Evolutionary conservation across 805 yeast genomes (phyloP).

Genomic region (Hanseniaspora jakobsenii): DNA sequence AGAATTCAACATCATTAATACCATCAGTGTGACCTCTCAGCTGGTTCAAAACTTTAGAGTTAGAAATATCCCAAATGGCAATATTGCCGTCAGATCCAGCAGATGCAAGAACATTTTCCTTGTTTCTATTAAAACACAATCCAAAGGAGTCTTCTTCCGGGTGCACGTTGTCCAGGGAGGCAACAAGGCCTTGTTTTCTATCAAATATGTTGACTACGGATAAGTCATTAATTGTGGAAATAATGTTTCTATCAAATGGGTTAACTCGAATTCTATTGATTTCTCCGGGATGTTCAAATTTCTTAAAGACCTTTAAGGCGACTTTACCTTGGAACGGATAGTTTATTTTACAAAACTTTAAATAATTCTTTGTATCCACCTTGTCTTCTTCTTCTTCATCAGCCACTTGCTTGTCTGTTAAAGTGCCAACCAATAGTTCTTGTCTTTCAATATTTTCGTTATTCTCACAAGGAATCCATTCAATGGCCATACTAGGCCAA

Average conservation of each 20-base stretch:
- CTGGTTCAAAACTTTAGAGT: slow-evolving; percentile 41
- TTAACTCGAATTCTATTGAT: slow-evolving; percentile 60
- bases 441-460: slow-evolving; percentile 31
- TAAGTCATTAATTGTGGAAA: slow-evolving; percentile 56
- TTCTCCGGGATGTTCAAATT: slow-evolving; percentile 50
- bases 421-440: slow-evolving; percentile 51
- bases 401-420: slow-evolving; percentile 8
- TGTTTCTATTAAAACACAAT: slow-evolving; percentile 47
- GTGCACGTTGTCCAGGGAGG: slow-evolving; percentile 31
- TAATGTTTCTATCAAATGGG: slow-evolving; percentile 45
- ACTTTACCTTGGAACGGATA: slow-evolving; percentile 40
- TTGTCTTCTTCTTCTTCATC: slow-evolving; percentile 39
- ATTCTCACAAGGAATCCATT: slow-evolving; percentile 51
- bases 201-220: slow-evolving; percentile 52
- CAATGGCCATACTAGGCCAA: slow-evolving; percentile 73
- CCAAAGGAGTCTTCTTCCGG: slow-evolving; percentile 68
- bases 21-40: no score
- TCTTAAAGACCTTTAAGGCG: slow-evolving; percentile 48
- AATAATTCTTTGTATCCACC: slow-evolving; percentile 51
- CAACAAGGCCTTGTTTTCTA: slow-evolving; percentile 22
- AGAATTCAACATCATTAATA: slow-evolving; percentile 72
- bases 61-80: slow-evolving; percentile 45
- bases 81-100: slow-evolving; percentile 56
- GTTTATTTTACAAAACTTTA: slow-evolving; percentile 53
- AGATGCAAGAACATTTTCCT: slow-evolving; percentile 41